Base-by-base conservation (phyloP, 2,329 filamentous ascomycete species). In the Aspergillus carbonarius region DNA sequence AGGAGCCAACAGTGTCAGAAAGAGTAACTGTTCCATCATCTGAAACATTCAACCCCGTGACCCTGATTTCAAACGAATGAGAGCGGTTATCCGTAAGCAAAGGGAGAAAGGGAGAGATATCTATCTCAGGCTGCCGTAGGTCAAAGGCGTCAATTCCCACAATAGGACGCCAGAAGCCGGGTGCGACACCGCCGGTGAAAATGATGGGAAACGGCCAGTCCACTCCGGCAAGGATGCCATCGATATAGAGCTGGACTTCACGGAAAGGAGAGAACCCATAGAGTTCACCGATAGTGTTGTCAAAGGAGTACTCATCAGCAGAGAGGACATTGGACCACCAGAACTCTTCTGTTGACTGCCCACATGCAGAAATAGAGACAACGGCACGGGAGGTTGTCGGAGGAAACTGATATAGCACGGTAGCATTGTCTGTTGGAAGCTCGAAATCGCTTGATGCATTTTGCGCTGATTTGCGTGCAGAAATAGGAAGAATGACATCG, bases 141-240 rank as follows among this genome's bases (percentile, higher is more conserved):
- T 95, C 90, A 70, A 92, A 95, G 0, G 90, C 86, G 67, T 95
- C 87, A 18, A 90, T 85, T 1, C 90, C 90, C 2, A 90, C 91
- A 55, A 95, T 82, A 0, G 91, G 91, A 6, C 90, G 81, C 83
- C 92, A 92, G 39, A 95, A 82, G 1, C 86, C 85, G 4, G 90
- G 90, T 1, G 89, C 87, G 5, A 96, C 81, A 1, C 91, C 91
- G 2, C 92, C 91, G 0, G 91, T 93, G 66, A 93, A 93, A 50
- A 96, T 88, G 17, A 92, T 82, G 0, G 91, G 90, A 66, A 90
- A 93, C 1, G 91, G 92, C 90, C 89, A 95, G 32, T 86, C 83
- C 1, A 92, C 85, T 2, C 91, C 91, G 1, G 89, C 89, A 20
- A 93, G 74, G 17, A 82, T 76, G 1, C 84, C 89, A 68, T 96